These are phyloP conservation scores for Starmerella sp. DNA, from an alignment of 805 yeast genomes.

Conservation along the genomic window DNA sequence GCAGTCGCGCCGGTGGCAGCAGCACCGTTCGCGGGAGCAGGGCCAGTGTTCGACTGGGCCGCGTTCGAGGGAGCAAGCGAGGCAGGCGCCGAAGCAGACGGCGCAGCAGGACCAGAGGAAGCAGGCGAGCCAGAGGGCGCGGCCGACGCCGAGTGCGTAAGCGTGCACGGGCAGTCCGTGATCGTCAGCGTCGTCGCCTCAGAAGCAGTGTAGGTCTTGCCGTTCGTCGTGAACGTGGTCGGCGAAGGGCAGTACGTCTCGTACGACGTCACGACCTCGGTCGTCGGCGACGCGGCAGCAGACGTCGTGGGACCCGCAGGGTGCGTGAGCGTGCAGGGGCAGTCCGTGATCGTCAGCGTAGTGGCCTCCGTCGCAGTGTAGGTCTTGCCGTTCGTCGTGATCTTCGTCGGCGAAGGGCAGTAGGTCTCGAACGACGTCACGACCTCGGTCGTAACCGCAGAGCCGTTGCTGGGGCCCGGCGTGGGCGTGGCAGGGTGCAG, in stretches of 20 bases:
- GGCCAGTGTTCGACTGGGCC: not conserved
- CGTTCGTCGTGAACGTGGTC: slow-evolving; percentile 42
- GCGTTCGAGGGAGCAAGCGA: slow-evolving; percentile 28
- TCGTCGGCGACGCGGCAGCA: slow-evolving; percentile 19
- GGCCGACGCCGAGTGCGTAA: slow-evolving; percentile 29
- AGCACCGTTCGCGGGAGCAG: slow-evolving; percentile 32
- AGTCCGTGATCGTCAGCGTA: slow-evolving; percentile 72
- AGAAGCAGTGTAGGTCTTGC: slow-evolving; percentile 35
- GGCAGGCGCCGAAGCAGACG: not conserved
- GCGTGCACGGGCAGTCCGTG: slow-evolving; percentile 78
- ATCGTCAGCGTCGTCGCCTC: slow-evolving; percentile 70
- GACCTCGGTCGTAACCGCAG: slow-evolving; percentile 10
- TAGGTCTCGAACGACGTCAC: slow-evolving; percentile 44
- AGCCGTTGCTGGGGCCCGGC: slow-evolving; percentile 24
- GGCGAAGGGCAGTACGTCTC: slow-evolving; percentile 71
- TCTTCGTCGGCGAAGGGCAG: slow-evolving; percentile 61
- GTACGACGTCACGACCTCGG: slow-evolving; percentile 23
- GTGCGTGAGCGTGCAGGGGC: slow-evolving; percentile 53
- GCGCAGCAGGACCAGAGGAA: not conserved
- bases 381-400: slow-evolving; percentile 39
- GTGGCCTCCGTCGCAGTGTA: slow-evolving; percentile 66
- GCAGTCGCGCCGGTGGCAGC: slow-evolving; percentile 7
- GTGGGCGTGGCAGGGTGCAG: slow-evolving; percentile 23
- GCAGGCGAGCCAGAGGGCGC: slow-evolving; percentile 10
- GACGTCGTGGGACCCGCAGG: slow-evolving; percentile 24